Evolutionary conservation across 1,139 yeast genomes (phyloP).

Genomic region (Yamadazyma mexicana): DNA sequence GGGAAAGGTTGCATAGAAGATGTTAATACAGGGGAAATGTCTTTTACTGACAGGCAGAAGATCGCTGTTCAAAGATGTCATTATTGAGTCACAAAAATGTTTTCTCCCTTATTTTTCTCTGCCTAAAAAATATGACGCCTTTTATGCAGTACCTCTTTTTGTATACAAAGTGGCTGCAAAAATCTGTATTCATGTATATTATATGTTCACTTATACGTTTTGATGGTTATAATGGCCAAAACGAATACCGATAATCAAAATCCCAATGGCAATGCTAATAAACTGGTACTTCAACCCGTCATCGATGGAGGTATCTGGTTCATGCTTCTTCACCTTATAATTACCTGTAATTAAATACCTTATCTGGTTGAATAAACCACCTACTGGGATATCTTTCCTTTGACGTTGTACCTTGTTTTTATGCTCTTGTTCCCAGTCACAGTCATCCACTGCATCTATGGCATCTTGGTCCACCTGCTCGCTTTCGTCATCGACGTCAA

Average conservation of each 20-base stretch:
- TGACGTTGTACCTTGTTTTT: conserved; percentile 11
- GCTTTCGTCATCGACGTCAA: conserved; percentile 8
- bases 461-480: not conserved
- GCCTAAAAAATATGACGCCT: too few relatives aligned
- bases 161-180: not conserved
- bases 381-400: conserved; percentile 6
- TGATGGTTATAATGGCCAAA: conserved; percentile 28
- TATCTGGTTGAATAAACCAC: conserved; percentile 36
- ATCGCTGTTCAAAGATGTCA: too few relatives aligned
- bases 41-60: too few relatives aligned
- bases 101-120: too few relatives aligned
- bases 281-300: conserved; percentile 46
- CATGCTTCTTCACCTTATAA: conserved; percentile 18
- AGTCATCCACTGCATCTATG: conserved; percentile 14
- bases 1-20: too few relatives aligned
- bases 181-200: not conserved
- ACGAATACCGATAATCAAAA: conserved; percentile 41
- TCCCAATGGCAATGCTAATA: conserved; percentile 45
- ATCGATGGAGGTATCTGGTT: conserved; percentile 30
- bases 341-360: conserved; percentile 38
- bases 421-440: conserved; percentile 17
- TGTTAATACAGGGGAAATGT: not conserved
- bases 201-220: not conserved
- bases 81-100: too few relatives aligned
- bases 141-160: too few relatives aligned